Evolutionary conservation across 805 yeast genomes (phyloP).

Genomic region (Teunomyces lycoperdinae): DNA sequence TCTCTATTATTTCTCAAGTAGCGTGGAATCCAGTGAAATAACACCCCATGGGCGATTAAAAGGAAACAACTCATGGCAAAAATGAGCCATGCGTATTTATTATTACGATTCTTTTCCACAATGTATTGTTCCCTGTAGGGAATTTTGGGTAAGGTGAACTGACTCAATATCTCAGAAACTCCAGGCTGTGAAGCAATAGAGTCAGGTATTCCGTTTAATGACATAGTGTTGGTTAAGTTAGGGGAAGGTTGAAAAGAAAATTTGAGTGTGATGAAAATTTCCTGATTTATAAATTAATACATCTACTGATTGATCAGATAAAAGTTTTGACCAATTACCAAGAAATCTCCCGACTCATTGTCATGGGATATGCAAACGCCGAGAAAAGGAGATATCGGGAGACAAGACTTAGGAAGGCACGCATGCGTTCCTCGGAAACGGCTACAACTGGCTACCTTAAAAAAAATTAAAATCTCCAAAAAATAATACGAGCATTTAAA

Average conservation of each 20-base stretch:
- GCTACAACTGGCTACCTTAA: not conserved
- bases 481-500: not conserved
- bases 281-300: not conserved
- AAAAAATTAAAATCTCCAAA: not conserved
- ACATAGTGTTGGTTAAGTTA: not conserved
- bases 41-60: conserved; percentile 36
- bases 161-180: not conserved
- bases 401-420: not conserved
- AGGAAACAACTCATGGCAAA: conserved; percentile 23
- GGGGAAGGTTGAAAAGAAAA: not conserved
- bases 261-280: not conserved
- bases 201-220: not conserved
- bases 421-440: not conserved
- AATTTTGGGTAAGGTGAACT: conserved; percentile 14
- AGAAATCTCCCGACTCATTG: not conserved
- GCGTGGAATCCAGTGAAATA: conserved; percentile 43
- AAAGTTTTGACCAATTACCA: not conserved
- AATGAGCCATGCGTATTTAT: conserved; percentile 34
- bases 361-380: not conserved
- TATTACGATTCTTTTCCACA: conserved; percentile 37
- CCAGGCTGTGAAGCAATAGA: conserved; percentile 1
- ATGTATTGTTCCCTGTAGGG: conserved; percentile 36
- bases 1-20: conserved; percentile 24
- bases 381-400: not conserved
- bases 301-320: not conserved